A percentile compares a stretch with the other conserved stretches of the same genome.
Conservation (phyloP, 1,139 yeast species). For the Geotrichum candidum region DNA sequence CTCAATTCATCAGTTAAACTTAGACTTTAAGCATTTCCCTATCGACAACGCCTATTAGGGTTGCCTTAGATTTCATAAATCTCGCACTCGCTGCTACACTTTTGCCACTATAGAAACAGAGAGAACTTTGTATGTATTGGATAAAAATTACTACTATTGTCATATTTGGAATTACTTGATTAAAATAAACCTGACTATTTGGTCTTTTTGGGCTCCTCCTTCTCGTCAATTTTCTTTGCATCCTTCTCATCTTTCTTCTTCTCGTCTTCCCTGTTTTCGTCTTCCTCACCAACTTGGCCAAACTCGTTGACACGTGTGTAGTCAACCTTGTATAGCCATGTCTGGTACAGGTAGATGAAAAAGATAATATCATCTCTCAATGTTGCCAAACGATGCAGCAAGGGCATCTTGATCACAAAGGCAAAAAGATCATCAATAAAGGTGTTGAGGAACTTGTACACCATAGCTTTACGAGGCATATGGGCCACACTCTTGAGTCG, state of each 20-base stretch:
- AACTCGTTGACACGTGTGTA: constrained; percentile 38
- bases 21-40: too few species aligned
- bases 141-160: not conserved
- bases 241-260: not conserved
- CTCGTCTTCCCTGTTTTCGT: constrained; percentile 14
- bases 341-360: constrained; percentile 38
- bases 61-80: too few species aligned
- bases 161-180: not conserved
- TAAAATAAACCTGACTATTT: not conserved
- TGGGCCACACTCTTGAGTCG: constrained; percentile 41
- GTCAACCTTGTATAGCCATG: constrained; percentile 40
- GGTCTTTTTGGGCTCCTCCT: constrained; percentile 5
- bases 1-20: too few species aligned
- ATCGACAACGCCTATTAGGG: too few species aligned
- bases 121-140: not conserved
- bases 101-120: too few species aligned
- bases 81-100: too few species aligned
- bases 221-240: not conserved
- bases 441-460: constrained; percentile 39
- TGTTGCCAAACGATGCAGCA: constrained; percentile 39
- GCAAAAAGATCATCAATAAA: constrained; percentile 41
- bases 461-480: constrained; percentile 40
- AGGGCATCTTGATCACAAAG: constrained; percentile 39
- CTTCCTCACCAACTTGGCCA: constrained; percentile 38
- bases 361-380: constrained; percentile 40